Conservation (phyloP, 257 asterid genomes). For the Cordia subcordata region DNA sequence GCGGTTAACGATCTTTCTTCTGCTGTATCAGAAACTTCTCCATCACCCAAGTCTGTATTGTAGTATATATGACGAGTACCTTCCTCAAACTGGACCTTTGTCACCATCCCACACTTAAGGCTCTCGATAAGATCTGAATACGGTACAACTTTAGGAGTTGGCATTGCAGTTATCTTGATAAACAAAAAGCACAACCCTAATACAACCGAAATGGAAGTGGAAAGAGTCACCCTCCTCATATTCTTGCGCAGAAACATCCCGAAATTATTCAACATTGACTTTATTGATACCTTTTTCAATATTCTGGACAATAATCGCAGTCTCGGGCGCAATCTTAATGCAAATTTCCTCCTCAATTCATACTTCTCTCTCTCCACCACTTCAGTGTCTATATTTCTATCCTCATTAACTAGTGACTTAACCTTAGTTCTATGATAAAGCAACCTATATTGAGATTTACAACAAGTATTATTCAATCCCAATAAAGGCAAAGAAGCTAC, state of each 20-base stretch:
- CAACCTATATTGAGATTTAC: slow-evolving; percentile 33
- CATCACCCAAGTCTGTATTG: slow-evolving; percentile 27
- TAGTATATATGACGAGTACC: slow-evolving; percentile 83
- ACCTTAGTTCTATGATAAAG: slow-evolving; percentile 33
- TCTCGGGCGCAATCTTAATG: slow-evolving; percentile 66
- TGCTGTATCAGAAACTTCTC: slow-evolving; percentile 18
- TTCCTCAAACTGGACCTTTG: slow-evolving; percentile 83
- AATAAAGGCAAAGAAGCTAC: slow-evolving; percentile 35
- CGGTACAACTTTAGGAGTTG: slow-evolving; percentile 62
- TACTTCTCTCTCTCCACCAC: slow-evolving; percentile 33
- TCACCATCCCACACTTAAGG: slow-evolving; percentile 63
- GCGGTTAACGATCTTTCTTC: slow-evolving; percentile 15
- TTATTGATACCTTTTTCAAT: slow-evolving; percentile 48
- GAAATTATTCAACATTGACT: slow-evolving; percentile 42
- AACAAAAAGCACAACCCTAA: slow-evolving; percentile 78
- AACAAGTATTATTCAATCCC: slow-evolving; percentile 29
- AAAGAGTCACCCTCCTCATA: slow-evolving; percentile 46
- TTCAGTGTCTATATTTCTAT: slow-evolving; percentile 32
- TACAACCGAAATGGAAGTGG: slow-evolving; percentile 50
- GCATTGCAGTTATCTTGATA: slow-evolving; percentile 67
- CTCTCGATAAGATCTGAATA: slow-evolving; percentile 69
- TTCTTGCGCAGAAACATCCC: slow-evolving; percentile 61
- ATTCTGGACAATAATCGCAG: slow-evolving; percentile 45
- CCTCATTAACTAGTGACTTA: slow-evolving; percentile 38
- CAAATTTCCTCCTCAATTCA: slow-evolving; percentile 39